Conservation (phyloP, 768 basidiomycete species). For the Rhodosporidiobolus odoratus region DNA sequence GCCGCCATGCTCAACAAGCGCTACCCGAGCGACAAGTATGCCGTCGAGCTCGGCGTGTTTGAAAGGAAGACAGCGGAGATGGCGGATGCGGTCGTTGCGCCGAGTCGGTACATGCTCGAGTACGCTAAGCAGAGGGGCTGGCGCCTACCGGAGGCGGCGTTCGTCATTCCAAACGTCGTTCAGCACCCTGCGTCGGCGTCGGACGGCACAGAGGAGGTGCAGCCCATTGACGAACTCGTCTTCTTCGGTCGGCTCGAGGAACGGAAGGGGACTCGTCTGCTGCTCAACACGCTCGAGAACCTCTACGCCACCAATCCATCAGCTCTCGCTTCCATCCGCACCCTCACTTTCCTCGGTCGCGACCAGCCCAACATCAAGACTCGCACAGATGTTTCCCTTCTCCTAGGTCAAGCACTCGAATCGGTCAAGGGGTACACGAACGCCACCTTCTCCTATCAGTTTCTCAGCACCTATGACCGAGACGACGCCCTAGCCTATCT, state of each 20-base stretch:
- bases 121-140: constrained; percentile 22
- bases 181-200: not conserved
- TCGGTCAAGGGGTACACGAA: constrained; percentile 28
- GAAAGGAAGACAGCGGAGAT: constrained; percentile 29
- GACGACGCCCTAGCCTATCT: constrained; percentile 33
- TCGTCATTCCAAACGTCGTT: constrained; percentile 37
- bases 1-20: constrained; percentile 37
- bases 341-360: constrained; percentile 33
- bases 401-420: constrained; percentile 21
- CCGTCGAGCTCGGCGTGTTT: constrained; percentile 30
- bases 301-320: constrained; percentile 1
- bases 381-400: constrained; percentile 19
- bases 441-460: constrained; percentile 22
- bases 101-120: constrained; percentile 37
- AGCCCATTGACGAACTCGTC: constrained; percentile 31
- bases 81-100: constrained; percentile 37
- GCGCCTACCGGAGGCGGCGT: constrained; percentile 9
- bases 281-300: constrained; percentile 23
- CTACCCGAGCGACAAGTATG: constrained; percentile 29
- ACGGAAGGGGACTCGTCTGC: constrained; percentile 31
- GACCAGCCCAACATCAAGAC: constrained; percentile 30
- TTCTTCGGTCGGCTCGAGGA: constrained; percentile 40
- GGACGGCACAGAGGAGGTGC: too few species aligned
- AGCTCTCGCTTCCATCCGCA: not conserved
- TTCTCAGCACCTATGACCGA: constrained; percentile 19